Percentiles rank a stretch among this genome's conserved stretches.
Conservation (phyloP, 2,329 filamentous ascomycete genomes). For the Chrysoporthe cubensis region DNA sequence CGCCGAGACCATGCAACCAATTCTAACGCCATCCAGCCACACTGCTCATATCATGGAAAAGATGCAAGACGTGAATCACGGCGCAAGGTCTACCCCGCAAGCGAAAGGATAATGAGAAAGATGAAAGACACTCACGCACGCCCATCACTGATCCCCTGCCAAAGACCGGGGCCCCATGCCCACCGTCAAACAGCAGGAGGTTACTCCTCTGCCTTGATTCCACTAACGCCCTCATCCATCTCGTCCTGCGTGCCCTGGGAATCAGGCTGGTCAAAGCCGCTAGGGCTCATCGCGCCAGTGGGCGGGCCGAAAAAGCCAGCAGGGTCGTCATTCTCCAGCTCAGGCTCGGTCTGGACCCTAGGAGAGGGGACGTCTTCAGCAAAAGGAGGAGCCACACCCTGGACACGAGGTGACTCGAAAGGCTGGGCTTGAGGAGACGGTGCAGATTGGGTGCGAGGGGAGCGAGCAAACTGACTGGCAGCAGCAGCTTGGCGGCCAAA, state of each 20-base stretch:
- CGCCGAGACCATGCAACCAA: conserved; percentile 6
- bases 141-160: background rate
- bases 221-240: background rate
- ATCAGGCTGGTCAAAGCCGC: background rate
- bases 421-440: background rate
- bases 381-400: background rate
- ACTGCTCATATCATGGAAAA: background rate
- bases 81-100: background rate
- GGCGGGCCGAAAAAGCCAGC: conserved; percentile 1
- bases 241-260: conserved; percentile 4
- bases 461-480: background rate
- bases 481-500: background rate
- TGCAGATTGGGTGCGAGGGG: background rate
- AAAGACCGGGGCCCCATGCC: background rate
- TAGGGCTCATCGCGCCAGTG: background rate
- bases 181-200: background rate
- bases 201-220: conserved; percentile 3
- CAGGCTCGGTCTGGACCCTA: background rate
- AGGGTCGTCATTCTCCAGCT: conserved; percentile 6
- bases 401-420: background rate
- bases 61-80: background rate
- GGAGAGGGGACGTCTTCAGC: background rate
- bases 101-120: background rate
- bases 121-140: background rate
- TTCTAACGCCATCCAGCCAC: background rate